Base-by-base conservation (phyloP, 345 rosid species). In the Bruguiera gymnorhiza region DNA sequence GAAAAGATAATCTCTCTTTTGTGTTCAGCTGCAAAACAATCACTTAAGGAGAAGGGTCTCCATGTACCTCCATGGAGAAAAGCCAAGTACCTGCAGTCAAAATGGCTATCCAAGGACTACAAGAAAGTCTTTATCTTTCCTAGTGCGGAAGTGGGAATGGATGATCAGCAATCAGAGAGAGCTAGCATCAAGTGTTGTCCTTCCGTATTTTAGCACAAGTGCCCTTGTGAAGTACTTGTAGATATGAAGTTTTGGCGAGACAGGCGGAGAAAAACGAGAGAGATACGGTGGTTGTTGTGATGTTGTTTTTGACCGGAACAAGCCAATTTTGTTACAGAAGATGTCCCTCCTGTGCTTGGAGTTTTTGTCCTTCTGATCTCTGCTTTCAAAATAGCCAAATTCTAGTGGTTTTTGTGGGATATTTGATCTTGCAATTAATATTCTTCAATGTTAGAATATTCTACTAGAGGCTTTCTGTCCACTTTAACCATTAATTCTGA, bases 31-130 rank as follows among this genome's bases (percentile, higher is more conserved):
- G 76, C 80, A 23, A 78, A 80, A 27, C 56, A 78, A 37, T 83
- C 86, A 0, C 76, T 87, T 48, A 71, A 78, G 53, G 79, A 85
- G 56, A 79, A 74, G 8, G 83, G 79, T 31, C 80, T 85, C 53
- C 59, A 75, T 57, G 24, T 85, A 26, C 85, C 86, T 18, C 91
- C 91, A 8, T 85, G 88, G 89, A 87, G 91, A 70, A 82, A 81
- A 57, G 53, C 64, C 0, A 70, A 61, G 24, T 83, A 78, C 82
- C 83, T 87, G 91, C 84, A 65, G 53, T 74, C 83, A 6, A 87
- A 85, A 67, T 87, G 91, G 91, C 34, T 83, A 21, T 70, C 86
- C 52, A 82, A 68, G 60, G 76, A 83, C 63, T 81, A 79, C 75
- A 69, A 62, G 60, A 79, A 73, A 62, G 68, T 74, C 20, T 52